A percentile compares a stretch with the other conserved stretches of the same genome.
phyloP scores from a whole-genome alignment of 495 filamentous ascomycete genomes.

The Penicillium paradoxum region DNA sequence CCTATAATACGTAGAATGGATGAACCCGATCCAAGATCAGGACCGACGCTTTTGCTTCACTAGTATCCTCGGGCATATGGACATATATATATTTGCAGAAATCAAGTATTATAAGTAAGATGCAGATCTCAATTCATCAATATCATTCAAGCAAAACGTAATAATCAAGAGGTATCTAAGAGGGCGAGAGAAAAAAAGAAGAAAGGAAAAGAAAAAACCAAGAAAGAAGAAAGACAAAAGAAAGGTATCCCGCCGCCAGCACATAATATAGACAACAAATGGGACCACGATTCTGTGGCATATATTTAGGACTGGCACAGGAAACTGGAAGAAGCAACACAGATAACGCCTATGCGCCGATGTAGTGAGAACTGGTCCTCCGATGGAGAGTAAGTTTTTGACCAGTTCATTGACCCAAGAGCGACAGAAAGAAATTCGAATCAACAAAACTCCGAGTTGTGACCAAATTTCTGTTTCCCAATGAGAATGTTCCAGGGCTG shows the following conservation, averaged over 20 bases:
- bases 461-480: background rate
- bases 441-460: background rate
- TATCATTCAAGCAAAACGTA: slow-evolving; percentile 20
- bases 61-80: too few relatives aligned
- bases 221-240: background rate
- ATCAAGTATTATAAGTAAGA: background rate
- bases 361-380: slow-evolving; percentile 15
- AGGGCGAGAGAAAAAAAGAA: slow-evolving; percentile 11
- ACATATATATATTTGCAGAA: background rate
- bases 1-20: background rate
- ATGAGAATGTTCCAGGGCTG: background rate
- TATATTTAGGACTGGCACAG: slow-evolving; percentile 10
- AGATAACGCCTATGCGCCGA: slow-evolving; percentile 24
- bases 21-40: background rate
- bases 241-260: slow-evolving; percentile 9
- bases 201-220: background rate
- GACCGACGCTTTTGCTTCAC: background rate
- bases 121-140: slow-evolving; percentile 17
- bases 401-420: background rate
- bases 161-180: slow-evolving; percentile 28
- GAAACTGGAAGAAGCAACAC: slow-evolving; percentile 11
- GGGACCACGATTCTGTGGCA: slow-evolving; percentile 2
- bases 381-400: background rate
- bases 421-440: background rate
- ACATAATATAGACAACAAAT: slow-evolving; percentile 7